These are phyloP conservation scores for Polychytrium aggregatum DNA, from an alignment of 192 early-diverging fungal genomes.

Conservation along the genomic window DNA sequence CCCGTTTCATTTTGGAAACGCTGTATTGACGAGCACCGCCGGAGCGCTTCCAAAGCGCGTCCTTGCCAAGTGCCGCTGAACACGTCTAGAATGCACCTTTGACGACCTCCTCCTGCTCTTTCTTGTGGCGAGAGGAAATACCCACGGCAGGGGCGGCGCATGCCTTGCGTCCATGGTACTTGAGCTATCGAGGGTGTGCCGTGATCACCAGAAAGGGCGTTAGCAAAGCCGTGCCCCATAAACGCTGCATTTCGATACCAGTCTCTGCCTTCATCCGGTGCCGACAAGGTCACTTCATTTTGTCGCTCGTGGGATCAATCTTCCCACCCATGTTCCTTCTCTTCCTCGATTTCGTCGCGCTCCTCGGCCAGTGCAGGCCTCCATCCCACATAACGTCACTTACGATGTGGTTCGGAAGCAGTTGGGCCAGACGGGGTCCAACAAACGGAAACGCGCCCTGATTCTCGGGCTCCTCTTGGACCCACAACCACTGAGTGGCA, in stretches of 20 bases:
- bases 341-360: background rate
- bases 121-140: conserved; percentile 54
- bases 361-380: background rate
- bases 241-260: background rate
- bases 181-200: conserved; percentile 7
- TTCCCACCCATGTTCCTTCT: background rate
- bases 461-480: conserved; percentile 89
- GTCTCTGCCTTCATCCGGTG: background rate
- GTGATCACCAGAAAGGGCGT: background rate
- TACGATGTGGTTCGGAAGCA: conserved; percentile 44
- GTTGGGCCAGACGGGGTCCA: conserved; percentile 66
- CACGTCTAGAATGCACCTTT: conserved; percentile 13
- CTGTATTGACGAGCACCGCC: too few relatives aligned
- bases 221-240: background rate
- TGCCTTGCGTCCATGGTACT: conserved; percentile 63
- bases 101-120: conserved; percentile 37
- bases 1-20: too few relatives aligned
- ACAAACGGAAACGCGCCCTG: conserved; percentile 81
- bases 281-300: background rate
- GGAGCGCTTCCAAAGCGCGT: too few relatives aligned
- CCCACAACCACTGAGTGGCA: conserved; percentile 27
- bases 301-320: background rate
- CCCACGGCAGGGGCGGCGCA: conserved; percentile 75
- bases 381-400: background rate
- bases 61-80: background rate